These are phyloP conservation scores for Cercospora zeae-maydis DNA, from an alignment of 2,329 filamentous ascomycete genomes.

Conservation along the genomic window DNA sequence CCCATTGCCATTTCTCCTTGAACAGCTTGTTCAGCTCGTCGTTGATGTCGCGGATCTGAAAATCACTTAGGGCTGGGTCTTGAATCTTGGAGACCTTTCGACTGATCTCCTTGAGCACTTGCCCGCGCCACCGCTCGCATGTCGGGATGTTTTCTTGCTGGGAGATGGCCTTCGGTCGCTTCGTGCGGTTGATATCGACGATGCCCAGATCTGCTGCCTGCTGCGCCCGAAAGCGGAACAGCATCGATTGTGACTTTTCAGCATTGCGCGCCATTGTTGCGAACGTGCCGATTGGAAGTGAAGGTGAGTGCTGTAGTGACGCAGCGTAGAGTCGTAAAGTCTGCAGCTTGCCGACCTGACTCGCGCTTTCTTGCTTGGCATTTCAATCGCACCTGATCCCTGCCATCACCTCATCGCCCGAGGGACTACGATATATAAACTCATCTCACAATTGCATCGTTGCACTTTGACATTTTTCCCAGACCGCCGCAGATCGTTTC, in stretches of 20 bases:
- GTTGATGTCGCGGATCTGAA: conserved; percentile 95
- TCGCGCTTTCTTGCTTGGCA: not conserved
- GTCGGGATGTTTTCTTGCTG: conserved; percentile 76
- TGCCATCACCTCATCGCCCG: not conserved
- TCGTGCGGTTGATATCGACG: conserved; percentile 84
- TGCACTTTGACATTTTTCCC: not conserved
- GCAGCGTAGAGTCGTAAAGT: not conserved
- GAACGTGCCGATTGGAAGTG: not conserved
- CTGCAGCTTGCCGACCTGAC: not conserved
- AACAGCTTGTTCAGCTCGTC: conserved; percentile 99
- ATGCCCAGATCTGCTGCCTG: conserved; percentile 95
- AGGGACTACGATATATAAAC: not conserved
- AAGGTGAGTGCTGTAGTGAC: not conserved
- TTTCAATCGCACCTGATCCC: not conserved
- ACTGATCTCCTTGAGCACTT: conserved; percentile 93
- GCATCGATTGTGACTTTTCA: conserved; percentile 99
- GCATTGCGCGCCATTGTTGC: conserved; percentile 74
- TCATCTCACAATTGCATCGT: not conserved
- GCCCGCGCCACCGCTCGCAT: conserved; percentile 97
- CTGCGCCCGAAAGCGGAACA: conserved; percentile 97
- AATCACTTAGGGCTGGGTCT: conserved; percentile 85
- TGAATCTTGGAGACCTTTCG: conserved; percentile 97
- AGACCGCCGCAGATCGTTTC: not conserved
- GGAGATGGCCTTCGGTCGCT: conserved; percentile 87
- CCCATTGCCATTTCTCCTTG: conserved; percentile 99